These are phyloP conservation scores for Russula virescens DNA, from an alignment of 768 basidiomycete genomes.

Conservation along the genomic window DNA sequence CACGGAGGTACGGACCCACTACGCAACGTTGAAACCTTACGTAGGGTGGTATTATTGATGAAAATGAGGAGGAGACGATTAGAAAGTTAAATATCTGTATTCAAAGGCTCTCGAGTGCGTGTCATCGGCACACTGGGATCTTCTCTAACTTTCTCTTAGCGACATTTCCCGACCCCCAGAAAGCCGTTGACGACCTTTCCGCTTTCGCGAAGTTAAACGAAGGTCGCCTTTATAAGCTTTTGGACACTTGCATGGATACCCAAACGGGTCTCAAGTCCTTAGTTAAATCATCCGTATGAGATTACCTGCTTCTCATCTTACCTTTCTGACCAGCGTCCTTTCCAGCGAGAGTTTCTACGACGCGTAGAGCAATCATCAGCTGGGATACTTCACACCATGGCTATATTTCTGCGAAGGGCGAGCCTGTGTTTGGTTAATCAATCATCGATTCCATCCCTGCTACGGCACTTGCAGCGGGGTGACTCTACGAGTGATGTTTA, in stretches of 20 bases:
- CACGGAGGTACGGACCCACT: background rate
- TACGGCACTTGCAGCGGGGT: slow-evolving; percentile 58
- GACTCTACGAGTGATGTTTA: slow-evolving; percentile 31
- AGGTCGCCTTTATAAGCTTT: slow-evolving; percentile 73
- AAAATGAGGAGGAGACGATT: slow-evolving; percentile 61
- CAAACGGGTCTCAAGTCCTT: slow-evolving; percentile 78
- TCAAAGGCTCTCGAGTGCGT: slow-evolving; percentile 57
- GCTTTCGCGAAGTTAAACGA: slow-evolving; percentile 87
- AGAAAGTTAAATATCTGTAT: slow-evolving; percentile 50
- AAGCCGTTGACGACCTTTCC: slow-evolving; percentile 71
- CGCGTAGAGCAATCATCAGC: slow-evolving; percentile 68
- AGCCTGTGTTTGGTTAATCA: slow-evolving; percentile 74
- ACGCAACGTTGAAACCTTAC: slow-evolving; percentile 7
- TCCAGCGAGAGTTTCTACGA: slow-evolving; percentile 70
- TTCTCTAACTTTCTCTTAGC: slow-evolving; percentile 31
- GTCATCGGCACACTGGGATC: background rate
- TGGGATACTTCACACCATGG: slow-evolving; percentile 60
- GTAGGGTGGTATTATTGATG: slow-evolving; percentile 88
- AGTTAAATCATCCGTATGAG: slow-evolving; percentile 66
- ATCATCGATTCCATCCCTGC: slow-evolving; percentile 75
- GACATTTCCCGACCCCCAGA: slow-evolving; percentile 60
- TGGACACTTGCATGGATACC: slow-evolving; percentile 76
- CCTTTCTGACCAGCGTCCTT: background rate
- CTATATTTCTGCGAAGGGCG: slow-evolving; percentile 59
- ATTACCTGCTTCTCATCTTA: background rate